Conservation (phyloP, 345 rosid species). For the Citrus sp. region DNA sequence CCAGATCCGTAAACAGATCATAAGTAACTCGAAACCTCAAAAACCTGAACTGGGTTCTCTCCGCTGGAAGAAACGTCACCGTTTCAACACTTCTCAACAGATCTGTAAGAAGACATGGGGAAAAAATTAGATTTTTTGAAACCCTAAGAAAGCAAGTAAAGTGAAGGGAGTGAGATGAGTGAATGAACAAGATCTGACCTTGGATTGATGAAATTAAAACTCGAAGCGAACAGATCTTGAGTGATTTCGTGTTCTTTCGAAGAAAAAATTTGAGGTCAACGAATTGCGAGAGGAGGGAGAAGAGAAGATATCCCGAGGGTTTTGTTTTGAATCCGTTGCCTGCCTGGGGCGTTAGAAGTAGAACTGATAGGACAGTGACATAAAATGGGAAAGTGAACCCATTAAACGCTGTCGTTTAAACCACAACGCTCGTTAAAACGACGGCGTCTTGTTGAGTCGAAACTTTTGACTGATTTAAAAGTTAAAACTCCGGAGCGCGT, state of each 20-base stretch:
- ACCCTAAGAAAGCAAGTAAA: neutral
- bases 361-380: conserved; percentile 12
- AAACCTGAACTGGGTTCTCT: neutral
- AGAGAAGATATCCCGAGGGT: neutral
- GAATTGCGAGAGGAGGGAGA: neutral
- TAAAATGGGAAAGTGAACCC: neutral
- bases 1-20: conserved; percentile 52
- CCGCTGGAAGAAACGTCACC: neutral
- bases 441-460: neutral
- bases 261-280: conserved; percentile 26
- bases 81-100: neutral
- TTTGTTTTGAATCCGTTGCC: conserved; percentile 1
- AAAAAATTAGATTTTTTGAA: neutral
- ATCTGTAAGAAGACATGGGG: conserved; percentile 19
- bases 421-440: neutral
- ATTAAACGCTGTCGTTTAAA: neutral
- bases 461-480: no score
- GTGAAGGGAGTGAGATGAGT: neutral
- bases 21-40: conserved; percentile 32
- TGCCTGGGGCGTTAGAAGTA: conserved; percentile 3
- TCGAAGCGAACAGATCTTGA: conserved; percentile 32
- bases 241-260: neutral
- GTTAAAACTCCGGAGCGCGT: no score
- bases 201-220: conserved; percentile 16
- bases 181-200: conserved; percentile 38